Evolutionary conservation across 1,284 basidiomycete species (phyloP), one percentile per base, ranked within the genome.

Genomic region (Tylopilus sp.): DNA sequence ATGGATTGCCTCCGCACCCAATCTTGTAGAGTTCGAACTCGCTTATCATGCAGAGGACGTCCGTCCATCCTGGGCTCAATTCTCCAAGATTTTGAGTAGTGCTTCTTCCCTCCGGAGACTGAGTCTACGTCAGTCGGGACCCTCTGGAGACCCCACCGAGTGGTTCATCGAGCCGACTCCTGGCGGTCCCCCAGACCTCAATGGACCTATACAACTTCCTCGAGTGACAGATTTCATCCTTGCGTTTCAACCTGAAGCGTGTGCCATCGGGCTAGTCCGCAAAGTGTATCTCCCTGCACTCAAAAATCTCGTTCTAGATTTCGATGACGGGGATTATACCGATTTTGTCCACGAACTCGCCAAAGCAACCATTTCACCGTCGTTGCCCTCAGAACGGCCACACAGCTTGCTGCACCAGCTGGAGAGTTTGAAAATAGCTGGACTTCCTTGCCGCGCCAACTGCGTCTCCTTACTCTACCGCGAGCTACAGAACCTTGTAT

Each of bases 21-120:
- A 53, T 9, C 64, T 86, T 28, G 58, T 56, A 15, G 72, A 75
- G 11, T 57, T 86, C 18, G 78, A 84, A 55, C 64, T 86, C 33
- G 74, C 78, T 0, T 84, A 75, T 61, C 82, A 84, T 52, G 60
- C 74, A 6, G 67, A 73, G 31, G 77, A 83, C 53, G 79, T 81
- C n/a, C 75, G 81, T 7, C 82, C 82, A 1, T 70, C 74, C 3
- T 83, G 74, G 60, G 56, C 58, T 10, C 68, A 72, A 10, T 81
- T 86, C 53, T 52, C 61, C 12, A 59, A 69, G 18, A 77, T 83
- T 19, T 58, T 86, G 23, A 57, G 59, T n/a, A 55, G 61, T 18
- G 78, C 79, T 3, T 74, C 81, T 1, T 63, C 75, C 19, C 71
- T 86, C 8, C 57, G 69, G 19, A 69, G 62, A 1, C 71, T 86